Conservation (phyloP, 129 eudicot species). For the Chrysanthemum seticuspe region DNA sequence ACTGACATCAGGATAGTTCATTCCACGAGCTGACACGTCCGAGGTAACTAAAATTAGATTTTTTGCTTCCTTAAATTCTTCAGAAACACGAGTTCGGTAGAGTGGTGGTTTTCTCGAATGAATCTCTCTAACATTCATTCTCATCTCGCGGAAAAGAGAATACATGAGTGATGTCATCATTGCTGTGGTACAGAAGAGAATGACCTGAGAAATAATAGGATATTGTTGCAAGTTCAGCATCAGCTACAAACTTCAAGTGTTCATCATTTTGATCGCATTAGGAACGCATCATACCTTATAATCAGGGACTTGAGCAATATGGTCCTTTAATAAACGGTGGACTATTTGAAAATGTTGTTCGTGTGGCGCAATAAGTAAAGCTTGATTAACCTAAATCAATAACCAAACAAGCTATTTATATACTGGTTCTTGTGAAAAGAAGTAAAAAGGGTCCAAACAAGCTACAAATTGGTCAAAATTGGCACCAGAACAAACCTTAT, state of each 20-base stretch:
- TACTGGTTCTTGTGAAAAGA: constrained; percentile 1
- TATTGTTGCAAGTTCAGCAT: constrained; percentile 6
- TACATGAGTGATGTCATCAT: constrained; percentile 89
- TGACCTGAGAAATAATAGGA: constrained; percentile 47
- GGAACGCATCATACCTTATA: constrained; percentile 59
- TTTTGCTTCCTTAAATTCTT: constrained; percentile 80
- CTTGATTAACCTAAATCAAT: constrained; percentile 71
- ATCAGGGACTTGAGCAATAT: constrained; percentile 54
- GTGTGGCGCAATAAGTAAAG: constrained; percentile 70
- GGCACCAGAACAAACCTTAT: constrained; percentile 46
- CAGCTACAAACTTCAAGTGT: background rate
- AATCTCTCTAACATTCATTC: constrained; percentile 78
- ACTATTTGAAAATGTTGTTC: constrained; percentile 76
- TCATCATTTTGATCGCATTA: background rate
- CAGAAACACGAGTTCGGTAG: constrained; percentile 65
- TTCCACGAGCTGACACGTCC: constrained; percentile 83
- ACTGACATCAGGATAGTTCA: constrained; percentile 92
- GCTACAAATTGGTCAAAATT: constrained; percentile 5
- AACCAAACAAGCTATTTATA: constrained; percentile 12
- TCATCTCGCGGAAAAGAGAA: constrained; percentile 74
- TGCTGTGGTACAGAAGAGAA: constrained; percentile 83
- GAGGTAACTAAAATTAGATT: constrained; percentile 65
- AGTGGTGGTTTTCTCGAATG: constrained; percentile 82
- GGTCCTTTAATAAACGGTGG: constrained; percentile 64
- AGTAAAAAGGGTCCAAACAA: background rate